Base-by-base conservation (phyloP, 2,329 filamentous ascomycete species). In the Aureobasidium zeae region DNA sequence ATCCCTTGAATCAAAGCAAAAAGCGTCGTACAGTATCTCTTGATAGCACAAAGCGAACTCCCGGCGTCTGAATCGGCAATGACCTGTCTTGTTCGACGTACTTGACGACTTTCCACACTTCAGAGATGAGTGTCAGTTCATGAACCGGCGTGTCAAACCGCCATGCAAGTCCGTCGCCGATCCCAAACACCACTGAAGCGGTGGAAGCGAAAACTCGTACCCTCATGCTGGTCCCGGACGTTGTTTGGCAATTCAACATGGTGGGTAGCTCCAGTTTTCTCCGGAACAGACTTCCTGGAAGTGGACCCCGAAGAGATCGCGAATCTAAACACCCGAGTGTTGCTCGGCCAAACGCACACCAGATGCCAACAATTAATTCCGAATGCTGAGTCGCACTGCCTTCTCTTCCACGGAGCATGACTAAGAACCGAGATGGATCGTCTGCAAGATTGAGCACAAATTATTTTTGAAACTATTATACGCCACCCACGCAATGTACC, bases 251-350 rank as follows among this genome's bases (percentile, higher is more conserved):
- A 41, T 31, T 24, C 37, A 41, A 32, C 28, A 41, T 28, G 19
- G 20, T 13, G 13, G 31, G 17, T n/a, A 15, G 37, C 17, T 41
- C 37, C 37, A 41, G 28, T 41, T 41, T 41, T 41, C 22, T 32
- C 20, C 36, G 36, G 36, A 22, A 39, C 2, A n/a, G 24, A 16
- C 29, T 25, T 17, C 37, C 19, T n/a, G n/a, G n/a, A n/a, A n/a
- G n/a, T n/a, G n/a, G n/a, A 32, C 37, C 37, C 25, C 37, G 37
- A 41, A 32, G 37, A 41, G 21, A 41, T 41, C 32, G 37, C 37
- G 26, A 41, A 32, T 32, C 20, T 28, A 28, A 31, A 19, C 37
- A 41, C 32, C 13, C 15, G 12, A 16, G n/a, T 4, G 15, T 13
- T 12, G 19, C 20, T 41, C 37, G 37, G 37, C 37, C 37, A 21